phyloP scores from a whole-genome alignment of 257 asterid genomes.

The Petunia secreta region DNA sequence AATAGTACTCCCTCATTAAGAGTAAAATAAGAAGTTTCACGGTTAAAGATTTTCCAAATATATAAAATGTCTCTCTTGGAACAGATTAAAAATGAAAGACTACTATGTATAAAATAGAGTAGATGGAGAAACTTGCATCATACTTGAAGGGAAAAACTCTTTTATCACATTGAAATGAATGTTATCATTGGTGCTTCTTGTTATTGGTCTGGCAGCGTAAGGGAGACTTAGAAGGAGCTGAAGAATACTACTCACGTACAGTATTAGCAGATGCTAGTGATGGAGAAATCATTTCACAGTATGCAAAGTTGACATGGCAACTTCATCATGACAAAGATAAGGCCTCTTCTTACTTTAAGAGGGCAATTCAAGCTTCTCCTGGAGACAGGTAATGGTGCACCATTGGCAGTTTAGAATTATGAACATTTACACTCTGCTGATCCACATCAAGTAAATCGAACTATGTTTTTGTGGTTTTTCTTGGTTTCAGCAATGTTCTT shows the following conservation, averaged over 20 bases:
- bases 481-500: slow-evolving; percentile 61
- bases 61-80: too few relatives aligned
- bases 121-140: too few relatives aligned
- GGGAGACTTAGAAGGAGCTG: slow-evolving; percentile 72
- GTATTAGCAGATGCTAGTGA: slow-evolving; percentile 61
- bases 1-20: background rate
- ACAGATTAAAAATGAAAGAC: too few relatives aligned
- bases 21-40: too few relatives aligned
- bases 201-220: slow-evolving; percentile 51
- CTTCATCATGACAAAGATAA: slow-evolving; percentile 57
- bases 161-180: too few relatives aligned
- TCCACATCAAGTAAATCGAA: too few relatives aligned
- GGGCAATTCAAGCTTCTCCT: slow-evolving; percentile 68
- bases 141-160: too few relatives aligned
- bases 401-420: too few relatives aligned
- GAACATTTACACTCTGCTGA: too few relatives aligned
- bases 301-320: slow-evolving; percentile 75
- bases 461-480: background rate
- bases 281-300: slow-evolving; percentile 56
- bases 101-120: too few relatives aligned
- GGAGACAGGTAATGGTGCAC: slow-evolving; percentile 48
- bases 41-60: too few relatives aligned
- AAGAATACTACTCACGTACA: slow-evolving; percentile 66
- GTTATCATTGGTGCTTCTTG: too few relatives aligned
- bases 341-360: slow-evolving; percentile 59